Percentiles rank a stretch among this genome's conserved stretches.
phyloP scores from a whole-genome alignment of 768 basidiomycete genomes.

The Trichaptum fuscoviolaceum region DNA sequence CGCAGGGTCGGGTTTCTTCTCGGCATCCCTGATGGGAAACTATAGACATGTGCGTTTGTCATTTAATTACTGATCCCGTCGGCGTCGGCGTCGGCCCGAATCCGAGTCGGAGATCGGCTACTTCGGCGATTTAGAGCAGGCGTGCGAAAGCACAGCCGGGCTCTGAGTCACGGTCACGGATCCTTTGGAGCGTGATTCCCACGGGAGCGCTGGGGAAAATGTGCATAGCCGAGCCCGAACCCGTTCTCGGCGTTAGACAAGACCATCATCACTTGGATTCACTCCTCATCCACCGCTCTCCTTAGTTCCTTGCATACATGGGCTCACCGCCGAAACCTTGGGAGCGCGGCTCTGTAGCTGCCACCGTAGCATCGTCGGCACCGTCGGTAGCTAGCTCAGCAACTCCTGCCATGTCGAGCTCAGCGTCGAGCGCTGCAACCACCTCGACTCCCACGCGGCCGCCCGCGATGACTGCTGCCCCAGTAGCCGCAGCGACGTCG shows the following conservation, averaged over 20 bases:
- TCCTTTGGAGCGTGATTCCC: not conserved
- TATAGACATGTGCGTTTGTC: not conserved
- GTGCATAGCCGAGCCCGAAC: not conserved
- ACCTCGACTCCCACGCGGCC: constrained; percentile 2
- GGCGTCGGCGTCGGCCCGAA: not conserved
- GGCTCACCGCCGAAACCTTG: constrained; percentile 87
- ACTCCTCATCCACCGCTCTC: constrained; percentile 1
- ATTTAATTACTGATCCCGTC: not conserved
- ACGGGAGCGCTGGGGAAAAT: not conserved
- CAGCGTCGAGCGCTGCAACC: constrained; percentile 17
- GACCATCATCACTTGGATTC: not conserved
- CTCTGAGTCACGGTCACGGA: not conserved
- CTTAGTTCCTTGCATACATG: constrained; percentile 38
- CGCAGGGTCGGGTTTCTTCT: not conserved
- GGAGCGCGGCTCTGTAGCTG: constrained; percentile 55
- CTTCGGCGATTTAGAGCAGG: too few species aligned
- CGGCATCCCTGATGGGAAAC: not conserved
- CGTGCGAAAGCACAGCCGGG: not conserved
- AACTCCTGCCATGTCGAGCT: constrained; percentile 23
- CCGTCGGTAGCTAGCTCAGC: constrained; percentile 20
- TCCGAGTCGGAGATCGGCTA: too few species aligned
- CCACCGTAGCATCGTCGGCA: constrained; percentile 21
- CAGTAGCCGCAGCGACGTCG: constrained; percentile 10
- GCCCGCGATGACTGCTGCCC: constrained; percentile 7
- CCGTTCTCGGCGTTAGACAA: not conserved